Evolutionary conservation across 306 rosid species (phyloP).

Genomic region (Pterocarpus santalinus): DNA sequence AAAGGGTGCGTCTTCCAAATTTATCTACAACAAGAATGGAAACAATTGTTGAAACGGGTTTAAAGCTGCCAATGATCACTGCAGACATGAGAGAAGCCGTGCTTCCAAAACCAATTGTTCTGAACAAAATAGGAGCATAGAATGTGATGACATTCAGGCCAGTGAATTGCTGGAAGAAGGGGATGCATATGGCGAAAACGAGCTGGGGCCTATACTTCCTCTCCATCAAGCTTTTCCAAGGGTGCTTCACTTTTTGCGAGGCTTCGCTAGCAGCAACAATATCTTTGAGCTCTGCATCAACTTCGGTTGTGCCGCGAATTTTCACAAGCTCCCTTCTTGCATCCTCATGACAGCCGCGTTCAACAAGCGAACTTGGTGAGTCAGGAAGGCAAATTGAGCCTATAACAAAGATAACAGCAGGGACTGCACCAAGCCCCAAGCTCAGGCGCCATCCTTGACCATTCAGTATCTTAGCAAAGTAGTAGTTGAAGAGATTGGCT

Average conservation of each 20-base stretch:
- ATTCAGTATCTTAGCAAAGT: slow-evolving; percentile 56
- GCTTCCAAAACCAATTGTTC: slow-evolving; percentile 77
- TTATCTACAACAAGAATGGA: slow-evolving; percentile 67
- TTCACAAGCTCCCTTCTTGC: slow-evolving; percentile 59
- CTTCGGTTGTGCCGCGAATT: slow-evolving; percentile 58
- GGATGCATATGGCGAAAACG: slow-evolving; percentile 65
- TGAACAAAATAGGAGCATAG: slow-evolving; percentile 84
- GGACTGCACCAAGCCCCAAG: slow-evolving; percentile 79
- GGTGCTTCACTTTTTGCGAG: slow-evolving; percentile 57
- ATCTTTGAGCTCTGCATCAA: slow-evolving; percentile 72
- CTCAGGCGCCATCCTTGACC: slow-evolving; percentile 87
- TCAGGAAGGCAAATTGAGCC: slow-evolving; percentile 74
- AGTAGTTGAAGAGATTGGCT: slow-evolving; percentile 73
- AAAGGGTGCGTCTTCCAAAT: slow-evolving; percentile 76
- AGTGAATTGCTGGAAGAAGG: slow-evolving; percentile 86
- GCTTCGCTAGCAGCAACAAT: slow-evolving; percentile 68
- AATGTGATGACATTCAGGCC: slow-evolving; percentile 83
- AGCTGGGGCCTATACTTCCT: slow-evolving; percentile 83
- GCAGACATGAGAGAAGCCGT: slow-evolving; percentile 75
- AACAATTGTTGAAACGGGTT: slow-evolving; percentile 55
- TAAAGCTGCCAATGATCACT: slow-evolving; percentile 64
- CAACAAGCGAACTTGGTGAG: slow-evolving; percentile 79
- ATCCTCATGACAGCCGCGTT: slow-evolving; percentile 54
- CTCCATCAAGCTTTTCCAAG: slow-evolving; percentile 58
- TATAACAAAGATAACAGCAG: slow-evolving; percentile 65